phyloP scores from a whole-genome alignment of 257 asterid genomes.

The Voacanga thouarsii region DNA sequence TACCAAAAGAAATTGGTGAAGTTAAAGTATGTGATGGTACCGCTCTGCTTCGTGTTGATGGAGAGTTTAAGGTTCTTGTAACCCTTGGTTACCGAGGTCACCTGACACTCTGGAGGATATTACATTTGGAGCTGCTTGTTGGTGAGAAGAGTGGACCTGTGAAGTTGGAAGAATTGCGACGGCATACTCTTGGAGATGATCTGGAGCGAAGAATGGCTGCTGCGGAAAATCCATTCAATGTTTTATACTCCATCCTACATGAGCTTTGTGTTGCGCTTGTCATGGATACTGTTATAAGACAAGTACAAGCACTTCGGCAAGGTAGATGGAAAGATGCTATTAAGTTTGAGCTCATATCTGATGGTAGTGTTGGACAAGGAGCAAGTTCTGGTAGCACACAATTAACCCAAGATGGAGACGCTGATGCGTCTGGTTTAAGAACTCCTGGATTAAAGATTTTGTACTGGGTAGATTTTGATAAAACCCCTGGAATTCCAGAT shows the following conservation, averaged over 20 bases:
- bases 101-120: constrained; percentile 94
- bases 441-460: constrained; percentile 94
- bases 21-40: constrained; percentile 84
- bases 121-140: constrained; percentile 92
- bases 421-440: constrained; percentile 64
- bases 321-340: constrained; percentile 99
- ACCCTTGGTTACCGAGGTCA: constrained; percentile 99
- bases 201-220: constrained; percentile 98
- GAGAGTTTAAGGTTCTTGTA: constrained; percentile 90
- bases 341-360: constrained; percentile 92
- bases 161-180: constrained; percentile 81
- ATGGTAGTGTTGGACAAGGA: constrained; percentile 74
- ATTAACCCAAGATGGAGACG: constrained; percentile 72
- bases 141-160: constrained; percentile 83
- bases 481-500: constrained; percentile 57
- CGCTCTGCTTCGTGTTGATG: constrained; percentile 78
- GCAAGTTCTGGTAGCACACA: constrained; percentile 45
- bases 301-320: constrained; percentile 82
- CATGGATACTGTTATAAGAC: constrained; percentile 96
- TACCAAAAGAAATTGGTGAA: constrained; percentile 76
- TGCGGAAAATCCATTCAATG: constrained; percentile 73
- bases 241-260: constrained; percentile 78
- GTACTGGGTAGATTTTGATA: constrained; percentile 94
- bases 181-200: constrained; percentile 98
- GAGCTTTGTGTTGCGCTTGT: constrained; percentile 90